A percentile compares a stretch with the other conserved stretches of the same genome.
phyloP scores from a whole-genome alignment of 176 grass and related monocot species.

The Hsuehochloa calcarea region DNA sequence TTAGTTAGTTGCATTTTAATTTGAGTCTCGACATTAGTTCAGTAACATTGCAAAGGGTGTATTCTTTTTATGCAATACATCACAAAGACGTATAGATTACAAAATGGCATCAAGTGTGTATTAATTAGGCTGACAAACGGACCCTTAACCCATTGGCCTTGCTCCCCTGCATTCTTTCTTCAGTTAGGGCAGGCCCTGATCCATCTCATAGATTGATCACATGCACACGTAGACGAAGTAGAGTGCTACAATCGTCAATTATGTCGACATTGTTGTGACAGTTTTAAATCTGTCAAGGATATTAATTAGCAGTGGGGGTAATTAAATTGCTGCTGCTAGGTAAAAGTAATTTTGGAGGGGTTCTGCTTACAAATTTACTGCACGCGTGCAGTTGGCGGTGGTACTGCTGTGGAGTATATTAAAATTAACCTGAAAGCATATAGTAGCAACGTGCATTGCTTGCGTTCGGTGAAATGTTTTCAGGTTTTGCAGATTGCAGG shows the following conservation, averaged over 20 bases:
- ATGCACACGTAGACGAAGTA: neutral
- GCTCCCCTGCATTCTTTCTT: neutral
- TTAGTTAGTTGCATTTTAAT: too few species aligned
- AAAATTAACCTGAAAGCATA: neutral
- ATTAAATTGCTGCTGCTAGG: neutral
- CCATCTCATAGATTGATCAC: neutral
- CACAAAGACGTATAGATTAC: too few species aligned
- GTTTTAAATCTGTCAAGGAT: neutral
- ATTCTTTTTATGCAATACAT: too few species aligned
- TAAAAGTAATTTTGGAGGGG: too few species aligned
- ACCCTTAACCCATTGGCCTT: too few species aligned
- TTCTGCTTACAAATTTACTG: neutral
- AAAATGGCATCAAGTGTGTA: too few species aligned
- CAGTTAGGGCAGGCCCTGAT: neutral
- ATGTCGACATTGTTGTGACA: neutral
- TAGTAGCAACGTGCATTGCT: neutral
- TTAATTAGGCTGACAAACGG: too few species aligned
- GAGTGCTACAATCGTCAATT: neutral
- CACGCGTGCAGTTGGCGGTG: too few species aligned
- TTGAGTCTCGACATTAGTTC: too few species aligned
- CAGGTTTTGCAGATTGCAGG: neutral
- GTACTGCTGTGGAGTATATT: neutral
- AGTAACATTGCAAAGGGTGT: too few species aligned
- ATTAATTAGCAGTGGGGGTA: too few species aligned
- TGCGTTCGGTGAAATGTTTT: neutral